Evolutionary conservation across 805 yeast species (phyloP).

Genomic region (Brettanomyces nanus): DNA sequence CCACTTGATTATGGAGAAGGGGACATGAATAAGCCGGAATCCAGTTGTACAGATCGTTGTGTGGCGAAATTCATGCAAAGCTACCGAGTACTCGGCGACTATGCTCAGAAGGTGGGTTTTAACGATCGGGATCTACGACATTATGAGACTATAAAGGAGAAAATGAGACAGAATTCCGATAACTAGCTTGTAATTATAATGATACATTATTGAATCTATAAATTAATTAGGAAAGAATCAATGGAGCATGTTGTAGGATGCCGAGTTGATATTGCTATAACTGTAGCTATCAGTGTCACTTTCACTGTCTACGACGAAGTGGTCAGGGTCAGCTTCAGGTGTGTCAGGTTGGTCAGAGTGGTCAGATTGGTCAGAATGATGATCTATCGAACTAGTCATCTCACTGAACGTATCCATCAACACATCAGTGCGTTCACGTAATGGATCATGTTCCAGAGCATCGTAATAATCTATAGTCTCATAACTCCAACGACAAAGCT

Average conservation of each 20-base stretch:
- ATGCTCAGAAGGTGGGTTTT: slow-evolving; percentile 35
- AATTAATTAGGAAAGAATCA: not conserved
- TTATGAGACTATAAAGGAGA: slow-evolving; percentile 19
- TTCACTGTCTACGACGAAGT: too few relatives aligned
- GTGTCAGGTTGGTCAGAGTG: too few relatives aligned
- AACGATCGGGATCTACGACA: slow-evolving; percentile 33
- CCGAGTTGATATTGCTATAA: too few relatives aligned
- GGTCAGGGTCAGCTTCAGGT: too few relatives aligned
- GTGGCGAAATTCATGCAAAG: slow-evolving; percentile 82
- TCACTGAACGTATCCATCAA: not conserved
- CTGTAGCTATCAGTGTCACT: too few relatives aligned
- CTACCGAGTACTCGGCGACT: slow-evolving; percentile 52
- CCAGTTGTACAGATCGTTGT: slow-evolving; percentile 87
- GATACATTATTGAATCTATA: not conserved
- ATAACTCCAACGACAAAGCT: slow-evolving; percentile 41
- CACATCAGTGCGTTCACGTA: not conserved
- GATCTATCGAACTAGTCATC: too few relatives aligned
- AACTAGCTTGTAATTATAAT: not conserved
- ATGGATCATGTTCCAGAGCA: slow-evolving; percentile 6
- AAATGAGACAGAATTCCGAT: slow-evolving; percentile 1
- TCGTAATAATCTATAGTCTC: slow-evolving; percentile 8
- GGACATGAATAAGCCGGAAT: slow-evolving; percentile 70
- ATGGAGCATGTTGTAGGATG: not conserved
- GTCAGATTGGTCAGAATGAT: too few relatives aligned
- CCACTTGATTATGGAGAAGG: slow-evolving; percentile 75